Conservation (phyloP, 2,329 filamentous ascomycete genomes). For the Sarocladiaceae sp. region DNA sequence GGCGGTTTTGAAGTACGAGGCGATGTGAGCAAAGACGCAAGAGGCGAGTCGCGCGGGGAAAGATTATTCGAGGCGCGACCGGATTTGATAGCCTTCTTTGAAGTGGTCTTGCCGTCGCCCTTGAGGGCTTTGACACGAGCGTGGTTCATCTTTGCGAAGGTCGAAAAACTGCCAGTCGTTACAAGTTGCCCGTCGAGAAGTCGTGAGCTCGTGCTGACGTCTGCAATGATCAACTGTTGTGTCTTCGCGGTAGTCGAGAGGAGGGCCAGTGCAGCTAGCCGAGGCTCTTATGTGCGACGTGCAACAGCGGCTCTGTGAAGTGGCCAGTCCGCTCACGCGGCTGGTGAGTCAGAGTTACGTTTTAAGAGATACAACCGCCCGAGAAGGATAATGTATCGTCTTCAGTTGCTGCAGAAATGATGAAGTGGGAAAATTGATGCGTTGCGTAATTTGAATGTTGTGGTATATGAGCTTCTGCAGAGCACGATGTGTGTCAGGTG, state of each 20-base stretch:
- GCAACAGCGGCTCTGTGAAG: no score
- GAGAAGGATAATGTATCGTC: not conserved
- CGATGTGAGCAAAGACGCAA: slow-evolving; percentile 52
- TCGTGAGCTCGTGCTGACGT: no score
- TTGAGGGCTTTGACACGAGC: slow-evolving; percentile 63
- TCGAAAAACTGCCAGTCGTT: not conserved
- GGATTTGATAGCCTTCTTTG: slow-evolving; percentile 59
- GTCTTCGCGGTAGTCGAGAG: no score
- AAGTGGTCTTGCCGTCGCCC: slow-evolving; percentile 68
- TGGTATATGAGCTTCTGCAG: not conserved
- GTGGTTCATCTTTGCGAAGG: slow-evolving; percentile 49
- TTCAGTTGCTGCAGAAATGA: not conserved
- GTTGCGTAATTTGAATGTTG: not conserved
- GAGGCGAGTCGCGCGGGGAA: slow-evolving; percentile 56
- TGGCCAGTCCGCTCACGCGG: not conserved
- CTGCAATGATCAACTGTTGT: no score
- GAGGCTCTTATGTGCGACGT: no score
- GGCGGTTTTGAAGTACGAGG: slow-evolving; percentile 54
- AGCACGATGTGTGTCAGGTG: slow-evolving; percentile 3
- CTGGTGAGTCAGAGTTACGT: not conserved
- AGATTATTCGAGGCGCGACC: slow-evolving; percentile 53
- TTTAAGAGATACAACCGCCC: not conserved
- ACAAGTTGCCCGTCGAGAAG: no score
- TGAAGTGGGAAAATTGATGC: not conserved
- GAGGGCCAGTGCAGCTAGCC: no score